These are phyloP conservation scores for Melampsora abietis-canadensis DNA, from an alignment of 1,284 basidiomycete species.

Conservation along the genomic window DNA sequence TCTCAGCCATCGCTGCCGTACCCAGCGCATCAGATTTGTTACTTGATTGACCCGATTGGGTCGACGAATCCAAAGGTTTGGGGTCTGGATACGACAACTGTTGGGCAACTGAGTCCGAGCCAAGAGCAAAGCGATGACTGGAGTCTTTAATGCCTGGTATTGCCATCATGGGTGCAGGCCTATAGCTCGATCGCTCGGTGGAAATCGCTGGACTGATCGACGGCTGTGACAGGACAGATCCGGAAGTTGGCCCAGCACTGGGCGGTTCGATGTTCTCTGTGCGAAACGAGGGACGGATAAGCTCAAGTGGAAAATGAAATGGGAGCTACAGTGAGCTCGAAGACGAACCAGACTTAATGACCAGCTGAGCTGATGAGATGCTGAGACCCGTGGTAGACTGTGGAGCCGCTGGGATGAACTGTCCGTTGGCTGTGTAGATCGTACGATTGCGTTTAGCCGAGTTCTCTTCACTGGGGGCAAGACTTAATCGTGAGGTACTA, in stretches of 20 bases:
- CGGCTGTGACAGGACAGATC: background rate
- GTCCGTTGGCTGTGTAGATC: constrained; percentile 37
- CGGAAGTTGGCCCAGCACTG: background rate
- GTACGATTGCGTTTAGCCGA: constrained; percentile 20
- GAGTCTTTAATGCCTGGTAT: constrained; percentile 43
- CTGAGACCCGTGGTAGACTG: constrained; percentile 38
- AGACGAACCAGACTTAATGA: background rate
- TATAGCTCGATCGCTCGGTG: constrained; percentile 32
- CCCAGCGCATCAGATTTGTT: no score
- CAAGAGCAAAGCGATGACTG: constrained; percentile 38
- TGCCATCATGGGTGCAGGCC: constrained; percentile 42
- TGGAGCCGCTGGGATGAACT: constrained; percentile 40
- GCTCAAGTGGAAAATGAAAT: no score
- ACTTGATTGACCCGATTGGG: no score
- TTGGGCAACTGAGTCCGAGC: constrained; percentile 21
- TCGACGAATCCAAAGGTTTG: no score
- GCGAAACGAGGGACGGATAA: no score
- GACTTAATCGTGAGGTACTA: constrained; percentile 11
- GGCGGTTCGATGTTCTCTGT: no score
- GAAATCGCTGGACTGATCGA: constrained; percentile 3
- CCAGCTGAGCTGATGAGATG: constrained; percentile 10
- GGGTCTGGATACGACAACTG: no score
- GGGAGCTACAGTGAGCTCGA: no score
- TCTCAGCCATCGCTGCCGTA: no score
- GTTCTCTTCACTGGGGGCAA: background rate